Evolutionary conservation across 2,329 filamentous ascomycete species (phyloP).

Genomic region (Dothistroma pini): DNA sequence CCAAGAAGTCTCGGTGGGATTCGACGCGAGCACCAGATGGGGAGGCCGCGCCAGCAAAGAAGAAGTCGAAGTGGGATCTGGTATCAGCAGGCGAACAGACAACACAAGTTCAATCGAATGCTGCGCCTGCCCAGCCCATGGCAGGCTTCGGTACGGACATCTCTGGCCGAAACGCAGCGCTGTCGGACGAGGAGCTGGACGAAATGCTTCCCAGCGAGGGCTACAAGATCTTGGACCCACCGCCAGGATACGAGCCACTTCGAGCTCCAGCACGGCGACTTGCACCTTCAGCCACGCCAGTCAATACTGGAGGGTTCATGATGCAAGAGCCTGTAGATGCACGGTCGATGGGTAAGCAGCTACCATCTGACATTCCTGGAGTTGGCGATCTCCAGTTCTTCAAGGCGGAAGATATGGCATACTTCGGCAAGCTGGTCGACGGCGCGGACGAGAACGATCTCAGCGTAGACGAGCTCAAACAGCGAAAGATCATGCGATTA

Average conservation of each 20-base stretch:
- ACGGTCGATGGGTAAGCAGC: constrained; percentile 77
- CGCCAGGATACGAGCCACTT: constrained; percentile 85
- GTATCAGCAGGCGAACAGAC: constrained; percentile 68
- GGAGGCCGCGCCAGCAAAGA: constrained; percentile 59
- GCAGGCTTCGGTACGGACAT: constrained; percentile 75
- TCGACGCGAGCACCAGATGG: constrained; percentile 57
- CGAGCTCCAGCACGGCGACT: constrained; percentile 72
- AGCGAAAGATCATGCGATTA: constrained; percentile 96
- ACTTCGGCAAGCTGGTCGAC: constrained; percentile 96
- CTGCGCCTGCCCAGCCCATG: constrained; percentile 49
- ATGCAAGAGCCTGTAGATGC: constrained; percentile 92
- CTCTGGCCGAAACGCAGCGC: constrained; percentile 69
- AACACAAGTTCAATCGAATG: constrained; percentile 62
- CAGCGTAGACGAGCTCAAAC: constrained; percentile 92
- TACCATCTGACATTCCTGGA: constrained; percentile 92
- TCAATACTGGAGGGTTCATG: constrained; percentile 76
- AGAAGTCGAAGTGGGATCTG: constrained; percentile 88
- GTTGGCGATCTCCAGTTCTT: constrained; percentile 97
- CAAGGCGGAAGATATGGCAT: constrained; percentile 97
- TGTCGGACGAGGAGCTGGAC: constrained; percentile 93
- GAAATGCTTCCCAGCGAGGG: constrained; percentile 85
- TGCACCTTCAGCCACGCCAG: constrained; percentile 67
- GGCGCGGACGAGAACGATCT: constrained; percentile 87
- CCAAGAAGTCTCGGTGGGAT: constrained; percentile 83
- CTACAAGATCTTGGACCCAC: constrained; percentile 86